Evolutionary conservation across 257 asterid genomes (phyloP).

Genomic region (Fraxinus americana): DNA sequence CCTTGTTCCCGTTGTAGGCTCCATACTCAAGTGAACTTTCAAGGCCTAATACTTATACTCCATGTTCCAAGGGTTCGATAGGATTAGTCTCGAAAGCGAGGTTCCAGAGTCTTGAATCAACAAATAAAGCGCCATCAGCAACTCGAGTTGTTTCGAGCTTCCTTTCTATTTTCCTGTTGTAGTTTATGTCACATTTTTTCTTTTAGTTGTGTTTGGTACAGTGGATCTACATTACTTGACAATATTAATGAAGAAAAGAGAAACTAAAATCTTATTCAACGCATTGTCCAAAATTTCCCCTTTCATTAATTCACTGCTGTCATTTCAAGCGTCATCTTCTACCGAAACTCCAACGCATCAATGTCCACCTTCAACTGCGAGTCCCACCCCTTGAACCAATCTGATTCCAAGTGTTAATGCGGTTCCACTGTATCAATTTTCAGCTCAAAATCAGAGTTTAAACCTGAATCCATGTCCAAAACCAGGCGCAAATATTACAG

Average conservation of each 20-base stretch:
- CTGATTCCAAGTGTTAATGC: neutral
- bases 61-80: conserved; percentile 18
- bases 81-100: neutral
- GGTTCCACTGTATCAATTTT: neutral
- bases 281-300: no score
- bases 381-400: neutral
- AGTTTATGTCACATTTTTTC: no score
- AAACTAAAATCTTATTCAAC: no score
- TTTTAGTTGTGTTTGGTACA: no score
- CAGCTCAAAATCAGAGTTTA: neutral
- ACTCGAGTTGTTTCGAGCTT: neutral
- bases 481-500: neutral
- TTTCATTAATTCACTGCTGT: neutral
- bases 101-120: no score
- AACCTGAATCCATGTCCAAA: neutral
- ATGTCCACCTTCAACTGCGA: conserved; percentile 3
- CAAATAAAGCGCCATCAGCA: neutral
- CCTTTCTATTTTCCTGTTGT: neutral
- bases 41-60: neutral
- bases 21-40: conserved; percentile 10
- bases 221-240: no score
- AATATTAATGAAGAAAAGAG: no score
- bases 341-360: neutral
- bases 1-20: conserved; percentile 16
- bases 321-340: conserved; percentile 27